Base-by-base conservation (phyloP, 164 flowering plant genomes). In the Protea cynaroides region DNA sequence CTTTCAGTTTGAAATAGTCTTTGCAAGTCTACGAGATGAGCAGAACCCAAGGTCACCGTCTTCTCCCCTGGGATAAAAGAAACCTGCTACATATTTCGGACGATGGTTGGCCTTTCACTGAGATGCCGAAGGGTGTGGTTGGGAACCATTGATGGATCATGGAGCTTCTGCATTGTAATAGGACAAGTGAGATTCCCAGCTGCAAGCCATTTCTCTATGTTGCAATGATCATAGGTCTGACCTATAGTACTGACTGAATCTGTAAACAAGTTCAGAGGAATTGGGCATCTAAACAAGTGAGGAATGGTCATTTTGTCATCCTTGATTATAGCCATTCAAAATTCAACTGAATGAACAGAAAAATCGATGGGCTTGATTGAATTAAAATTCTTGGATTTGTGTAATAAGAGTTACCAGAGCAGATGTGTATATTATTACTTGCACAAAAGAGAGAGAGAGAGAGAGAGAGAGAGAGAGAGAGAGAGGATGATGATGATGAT, bases 211-310 rank as follows among this genome's bases (percentile, higher is more conserved):
- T 77, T 82, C 44, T 86, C 82, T 0, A 89, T 89, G 80, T 79
- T 80, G 58, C 84, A 64, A 58, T 92, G 54, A 25, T 89, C 96
- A 58, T 89, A 89, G 1, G 96, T 89, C 61, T 89, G 96, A 62
- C 96, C 96, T 51, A n/a, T n/a, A n/a, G 96, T 89, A 36, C 74
- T 89, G 15, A 89, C 96, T 58, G 96, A 92, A 76, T 89, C 96
- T 59, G 70, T 77, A 69, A 89, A 75, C 71, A 89, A 68, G 54
- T 89, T 92, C 18, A 89, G 80, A 57, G 84, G 83, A 7, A 89
- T 89, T 58, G 96, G 96, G 62, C 96, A 89, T 65, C 73, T 77
- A 64, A 86, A 86, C 59, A 84, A 68, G 51, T 79, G 77, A 46
- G 95, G 91, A 22, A 88, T 75, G 14, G 59, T 63, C 80, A 78